These are phyloP conservation scores for Hanseniaspora uvarum DNA, from an alignment of 1,139 yeast genomes.

Conservation along the genomic window DNA sequence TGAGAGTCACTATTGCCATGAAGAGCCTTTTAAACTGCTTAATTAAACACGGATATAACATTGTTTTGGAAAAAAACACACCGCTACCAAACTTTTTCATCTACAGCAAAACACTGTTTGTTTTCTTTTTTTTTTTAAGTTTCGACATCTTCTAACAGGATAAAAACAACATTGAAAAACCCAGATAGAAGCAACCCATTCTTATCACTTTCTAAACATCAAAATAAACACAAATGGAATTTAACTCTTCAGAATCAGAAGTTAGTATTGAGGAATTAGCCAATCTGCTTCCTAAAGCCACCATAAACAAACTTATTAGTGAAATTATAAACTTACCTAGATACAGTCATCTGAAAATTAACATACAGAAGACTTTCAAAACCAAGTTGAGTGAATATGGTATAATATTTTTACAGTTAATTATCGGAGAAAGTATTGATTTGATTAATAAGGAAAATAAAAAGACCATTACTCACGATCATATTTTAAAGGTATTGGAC, in stretches of 20 bases:
- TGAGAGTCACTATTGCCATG: too few species aligned
- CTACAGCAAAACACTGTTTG: too few species aligned
- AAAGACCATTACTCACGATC: constrained; percentile 94
- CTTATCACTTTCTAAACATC: not conserved
- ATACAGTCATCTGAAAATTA: constrained; percentile 56
- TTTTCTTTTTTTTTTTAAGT: too few species aligned
- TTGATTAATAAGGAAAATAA: constrained; percentile 94
- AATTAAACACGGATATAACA: too few species aligned
- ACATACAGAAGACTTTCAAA: constrained; percentile 86
- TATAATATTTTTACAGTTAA: constrained; percentile 86
- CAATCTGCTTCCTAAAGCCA: constrained; percentile 42
- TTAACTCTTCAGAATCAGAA: constrained; percentile 2
- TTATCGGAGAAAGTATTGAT: constrained; percentile 55
- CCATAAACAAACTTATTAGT: constrained; percentile 87
- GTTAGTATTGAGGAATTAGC: constrained; percentile 27
- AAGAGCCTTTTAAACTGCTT: too few species aligned
- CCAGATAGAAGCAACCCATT: too few species aligned
- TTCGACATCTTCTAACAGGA: too few species aligned
- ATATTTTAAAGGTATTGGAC: constrained; percentile 79
- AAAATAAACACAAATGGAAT: not conserved
- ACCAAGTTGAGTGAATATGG: constrained; percentile 95
- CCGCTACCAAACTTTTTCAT: too few species aligned
- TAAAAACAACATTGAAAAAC: too few species aligned
- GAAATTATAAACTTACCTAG: constrained; percentile 46
- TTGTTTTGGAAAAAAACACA: too few species aligned